These are phyloP conservation scores for Suillus brevipes DNA, from an alignment of 768 basidiomycete species.

Conservation along the genomic window DNA sequence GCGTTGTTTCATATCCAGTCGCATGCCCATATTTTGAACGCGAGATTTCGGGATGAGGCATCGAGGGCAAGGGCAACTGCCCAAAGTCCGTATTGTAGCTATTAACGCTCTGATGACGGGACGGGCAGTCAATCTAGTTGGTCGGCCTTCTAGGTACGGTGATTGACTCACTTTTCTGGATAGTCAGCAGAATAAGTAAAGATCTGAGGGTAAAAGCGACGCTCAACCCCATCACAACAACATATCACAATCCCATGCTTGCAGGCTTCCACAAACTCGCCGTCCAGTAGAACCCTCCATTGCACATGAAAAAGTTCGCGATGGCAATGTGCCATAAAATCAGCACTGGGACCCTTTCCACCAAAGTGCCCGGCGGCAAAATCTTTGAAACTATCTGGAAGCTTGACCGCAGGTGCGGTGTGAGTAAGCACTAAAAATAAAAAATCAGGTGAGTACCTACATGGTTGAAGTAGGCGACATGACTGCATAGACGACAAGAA, in stretches of 20 bases:
- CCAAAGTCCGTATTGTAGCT: slow-evolving; percentile 22
- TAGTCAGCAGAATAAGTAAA: slow-evolving; percentile 36
- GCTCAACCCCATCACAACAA: slow-evolving; percentile 12
- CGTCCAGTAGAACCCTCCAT: not conserved
- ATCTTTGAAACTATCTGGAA: slow-evolving; percentile 18
- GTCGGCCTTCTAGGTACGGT: not conserved
- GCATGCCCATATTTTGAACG: slow-evolving; percentile 13
- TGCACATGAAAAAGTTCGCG: not conserved
- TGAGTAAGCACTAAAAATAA: not conserved
- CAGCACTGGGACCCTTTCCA: not conserved
- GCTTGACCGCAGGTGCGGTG: not conserved
- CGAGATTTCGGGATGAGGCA: slow-evolving; percentile 20
- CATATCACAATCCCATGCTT: slow-evolving; percentile 11
- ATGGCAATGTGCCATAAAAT: not conserved
- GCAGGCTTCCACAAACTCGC: not conserved
- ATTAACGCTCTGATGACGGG: slow-evolving; percentile 18
- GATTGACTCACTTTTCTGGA: slow-evolving; percentile 34
- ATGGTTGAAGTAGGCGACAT: slow-evolving; percentile 14
- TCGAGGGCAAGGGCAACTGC: slow-evolving; percentile 29
- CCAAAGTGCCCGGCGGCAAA: slow-evolving; percentile 8
- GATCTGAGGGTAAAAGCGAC: slow-evolving; percentile 21
- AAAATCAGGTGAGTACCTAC: not conserved
- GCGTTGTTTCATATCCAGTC: slow-evolving; percentile 8
- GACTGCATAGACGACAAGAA: slow-evolving; percentile 10
- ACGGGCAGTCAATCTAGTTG: not conserved